phyloP scores from a whole-genome alignment of 345 rosid genomes.

The Luvunga scandens region DNA sequence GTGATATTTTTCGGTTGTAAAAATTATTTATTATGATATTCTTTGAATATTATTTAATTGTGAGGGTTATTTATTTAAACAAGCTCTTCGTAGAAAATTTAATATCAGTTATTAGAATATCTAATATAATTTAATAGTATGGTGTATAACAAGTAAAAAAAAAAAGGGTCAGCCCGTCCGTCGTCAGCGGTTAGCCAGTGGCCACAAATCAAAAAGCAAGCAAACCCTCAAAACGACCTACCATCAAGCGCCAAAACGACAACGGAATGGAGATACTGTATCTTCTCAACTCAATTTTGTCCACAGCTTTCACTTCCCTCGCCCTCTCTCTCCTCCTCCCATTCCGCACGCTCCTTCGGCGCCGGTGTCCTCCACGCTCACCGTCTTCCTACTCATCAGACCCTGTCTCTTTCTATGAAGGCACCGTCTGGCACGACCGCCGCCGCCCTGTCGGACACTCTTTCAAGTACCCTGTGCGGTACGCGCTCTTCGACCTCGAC shows the following conservation, averaged over 20 bases:
- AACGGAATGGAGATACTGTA: constrained; percentile 41
- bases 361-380: constrained; percentile 20
- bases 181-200: no score
- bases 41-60: no score
- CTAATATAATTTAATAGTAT: no score
- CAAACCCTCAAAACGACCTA: not conserved
- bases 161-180: not conserved
- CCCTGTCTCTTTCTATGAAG: constrained; percentile 51
- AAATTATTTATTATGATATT: no score
- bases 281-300: constrained; percentile 44
- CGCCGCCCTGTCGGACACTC: constrained; percentile 76
- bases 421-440: constrained; percentile 85
- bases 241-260: not conserved
- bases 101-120: no score
- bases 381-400: constrained; percentile 1
- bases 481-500: constrained; percentile 76
- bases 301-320: constrained; percentile 29
- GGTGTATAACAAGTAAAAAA: no score
- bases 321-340: constrained; percentile 45
- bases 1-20: no score
- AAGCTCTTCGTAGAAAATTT: no score
- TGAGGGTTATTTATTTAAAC: no score
- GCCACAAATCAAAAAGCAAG: not conserved
- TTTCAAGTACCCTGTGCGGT: constrained; percentile 68
- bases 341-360: constrained; percentile 31